Conservation (phyloP, 2,329 filamentous ascomycete species). For the Curvularia sp. region DNA sequence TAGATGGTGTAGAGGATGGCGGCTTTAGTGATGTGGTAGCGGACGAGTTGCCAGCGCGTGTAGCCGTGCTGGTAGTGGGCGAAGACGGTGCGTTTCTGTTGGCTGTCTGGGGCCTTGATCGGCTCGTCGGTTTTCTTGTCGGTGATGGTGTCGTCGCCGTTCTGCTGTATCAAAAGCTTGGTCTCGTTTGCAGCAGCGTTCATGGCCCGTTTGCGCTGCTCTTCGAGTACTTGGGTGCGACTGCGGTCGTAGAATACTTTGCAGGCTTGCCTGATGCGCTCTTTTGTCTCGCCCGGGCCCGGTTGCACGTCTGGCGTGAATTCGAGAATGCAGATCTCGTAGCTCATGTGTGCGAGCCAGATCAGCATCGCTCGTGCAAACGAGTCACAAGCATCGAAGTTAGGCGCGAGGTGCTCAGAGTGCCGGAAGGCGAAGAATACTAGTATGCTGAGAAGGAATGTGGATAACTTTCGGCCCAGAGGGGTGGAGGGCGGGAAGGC, state of each 20-base stretch:
- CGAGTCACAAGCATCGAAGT: slow-evolving; percentile 20
- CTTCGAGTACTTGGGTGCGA: slow-evolving; percentile 1
- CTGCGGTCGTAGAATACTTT: slow-evolving; percentile 23
- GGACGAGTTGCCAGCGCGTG: slow-evolving; percentile 10
- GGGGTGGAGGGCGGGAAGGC: slow-evolving; percentile 21
- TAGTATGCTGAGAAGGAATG: slow-evolving; percentile 20
- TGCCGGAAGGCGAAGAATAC: slow-evolving; percentile 21
- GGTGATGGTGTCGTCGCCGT: background rate
- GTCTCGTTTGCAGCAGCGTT: background rate
- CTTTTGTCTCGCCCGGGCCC: slow-evolving; percentile 5
- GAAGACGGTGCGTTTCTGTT: background rate
- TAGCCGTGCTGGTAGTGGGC: slow-evolving; percentile 5
- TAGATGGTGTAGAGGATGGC: background rate
- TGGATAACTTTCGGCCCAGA: slow-evolving; percentile 14
- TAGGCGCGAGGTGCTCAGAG: slow-evolving; percentile 10
- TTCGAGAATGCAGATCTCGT: slow-evolving; percentile 18
- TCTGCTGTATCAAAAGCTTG: background rate
- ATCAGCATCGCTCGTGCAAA: slow-evolving; percentile 29
- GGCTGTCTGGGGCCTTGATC: background rate
- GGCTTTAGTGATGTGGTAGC: slow-evolving; percentile 7
- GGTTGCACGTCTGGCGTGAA: slow-evolving; percentile 8
- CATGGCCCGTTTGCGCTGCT: background rate
- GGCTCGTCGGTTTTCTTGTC: slow-evolving; percentile 13
- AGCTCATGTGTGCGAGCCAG: slow-evolving; percentile 28
- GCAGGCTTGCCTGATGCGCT: slow-evolving; percentile 12